Conservation (phyloP, 2,329 filamentous ascomycete genomes). For the Alternaria hordeiaustralica region DNA sequence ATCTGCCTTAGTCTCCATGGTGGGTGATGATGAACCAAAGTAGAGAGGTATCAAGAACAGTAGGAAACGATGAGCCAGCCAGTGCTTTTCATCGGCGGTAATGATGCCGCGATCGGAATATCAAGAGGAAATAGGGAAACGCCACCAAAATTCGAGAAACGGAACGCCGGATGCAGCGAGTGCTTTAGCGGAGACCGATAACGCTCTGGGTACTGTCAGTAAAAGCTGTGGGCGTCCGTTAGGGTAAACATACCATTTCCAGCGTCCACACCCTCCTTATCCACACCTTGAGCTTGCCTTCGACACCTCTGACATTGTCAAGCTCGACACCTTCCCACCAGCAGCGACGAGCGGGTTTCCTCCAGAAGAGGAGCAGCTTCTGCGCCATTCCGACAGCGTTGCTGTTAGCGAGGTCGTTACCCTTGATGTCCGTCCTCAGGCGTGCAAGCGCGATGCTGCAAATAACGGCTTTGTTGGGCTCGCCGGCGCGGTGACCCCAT, state of each 20-base stretch:
- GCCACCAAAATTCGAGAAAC: constrained; percentile 26
- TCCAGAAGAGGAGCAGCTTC: constrained; percentile 96
- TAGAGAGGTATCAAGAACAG: constrained; percentile 38
- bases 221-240: not conserved
- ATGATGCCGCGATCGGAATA: constrained; percentile 11
- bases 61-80: constrained; percentile 16
- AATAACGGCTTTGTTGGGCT: constrained; percentile 97
- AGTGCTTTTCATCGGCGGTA: constrained; percentile 19
- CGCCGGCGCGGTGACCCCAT: constrained; percentile 96
- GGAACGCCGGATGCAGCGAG: not conserved
- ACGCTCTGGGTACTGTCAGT: constrained; percentile 66
- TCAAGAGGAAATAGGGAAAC: constrained; percentile 9
- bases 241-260: constrained; percentile 71
- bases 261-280: constrained; percentile 97
- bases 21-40: constrained; percentile 13
- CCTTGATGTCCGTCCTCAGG: constrained; percentile 85
- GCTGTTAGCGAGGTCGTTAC: constrained; percentile 75
- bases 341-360: constrained; percentile 92
- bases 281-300: constrained; percentile 96
- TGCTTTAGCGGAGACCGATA: constrained; percentile 74
- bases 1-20: constrained; percentile 20
- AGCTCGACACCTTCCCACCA: constrained; percentile 99
- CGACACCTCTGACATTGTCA: constrained; percentile 84
- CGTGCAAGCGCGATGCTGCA: constrained; percentile 94
- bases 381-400: constrained; percentile 96